A percentile compares a stretch with the other conserved stretches of the same genome.
These are phyloP conservation scores for Mycena kentingensis DNA, from an alignment of 768 basidiomycete species.

Conservation along the genomic window DNA sequence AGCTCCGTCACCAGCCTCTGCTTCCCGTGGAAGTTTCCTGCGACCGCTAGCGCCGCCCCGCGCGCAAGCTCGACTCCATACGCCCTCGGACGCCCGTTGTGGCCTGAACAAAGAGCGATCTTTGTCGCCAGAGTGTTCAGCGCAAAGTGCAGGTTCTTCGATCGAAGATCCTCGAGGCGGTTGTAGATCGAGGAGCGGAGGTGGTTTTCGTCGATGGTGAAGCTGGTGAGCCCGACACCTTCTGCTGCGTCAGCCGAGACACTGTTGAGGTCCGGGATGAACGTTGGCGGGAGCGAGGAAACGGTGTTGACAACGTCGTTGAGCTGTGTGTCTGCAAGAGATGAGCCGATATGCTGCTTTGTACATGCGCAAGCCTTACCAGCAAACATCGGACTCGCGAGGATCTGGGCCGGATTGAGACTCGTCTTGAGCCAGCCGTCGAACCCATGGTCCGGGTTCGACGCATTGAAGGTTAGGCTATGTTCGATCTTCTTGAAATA, in stretches of 20 bases:
- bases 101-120: conserved; percentile 24
- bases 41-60: conserved; percentile 29
- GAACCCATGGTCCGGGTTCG: conserved; percentile 30
- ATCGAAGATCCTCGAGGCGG: conserved; percentile 22
- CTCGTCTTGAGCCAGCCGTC: conserved; percentile 34
- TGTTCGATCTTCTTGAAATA: conserved; percentile 33
- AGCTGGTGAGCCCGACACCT: conserved; percentile 25
- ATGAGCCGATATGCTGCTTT: background rate
- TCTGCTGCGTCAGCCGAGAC: conserved; percentile 21
- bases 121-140: conserved; percentile 32
- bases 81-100: conserved; percentile 13
- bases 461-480: conserved; percentile 23
- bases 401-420: conserved; percentile 25
- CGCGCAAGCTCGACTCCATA: conserved; percentile 31
- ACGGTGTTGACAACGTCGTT: conserved; percentile 25
- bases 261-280: conserved; percentile 29
- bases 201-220: conserved; percentile 29
- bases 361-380: conserved; percentile 13
- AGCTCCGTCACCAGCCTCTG: conserved; percentile 12
- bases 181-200: conserved; percentile 31
- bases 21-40: conserved; percentile 31
- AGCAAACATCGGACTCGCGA: conserved; percentile 26
- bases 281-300: conserved; percentile 11
- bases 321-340: conserved; percentile 27
- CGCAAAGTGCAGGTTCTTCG: conserved; percentile 21